Base-by-base conservation (phyloP, 176 grass and related monocot genomes). In the Eleusine coracana region DNA sequence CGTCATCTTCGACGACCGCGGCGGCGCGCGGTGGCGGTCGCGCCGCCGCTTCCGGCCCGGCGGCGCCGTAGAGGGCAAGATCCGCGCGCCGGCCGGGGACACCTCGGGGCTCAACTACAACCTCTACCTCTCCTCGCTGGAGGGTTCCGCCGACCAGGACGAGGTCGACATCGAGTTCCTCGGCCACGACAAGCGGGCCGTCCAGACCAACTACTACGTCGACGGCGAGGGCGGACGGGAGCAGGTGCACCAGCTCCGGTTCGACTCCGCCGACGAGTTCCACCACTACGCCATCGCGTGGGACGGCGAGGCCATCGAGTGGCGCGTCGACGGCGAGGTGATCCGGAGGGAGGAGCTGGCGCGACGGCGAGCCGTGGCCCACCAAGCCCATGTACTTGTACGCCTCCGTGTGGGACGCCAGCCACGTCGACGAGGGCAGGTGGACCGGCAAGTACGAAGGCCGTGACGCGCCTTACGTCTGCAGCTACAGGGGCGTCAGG, bases 91-190 rank as follows among this genome's bases (percentile, higher is more conserved):
- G 0, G 51, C 42, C 3, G 90, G 90, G 18, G 87, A 91, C 72
- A 89, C 90, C 8, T 68, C 76, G 14, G 86, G 90, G 1, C 83
- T 96, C 65, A 96, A 96, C 87, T 93, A 88, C 83, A 96, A 96
- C 72, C 82, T 92, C 73, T 93, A 96, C 83, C 88, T 92, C 39
- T 96, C 93, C 39, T 91, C 93, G 23, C 77, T 92, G 37, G 90
- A 96, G 63, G 72, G 90, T 15, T 79, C 72, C 82, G 7, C 27
- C 5, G 86, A 85, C 64, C 65, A 73, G 86, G 93, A 96, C 87
- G 90, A 96, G 86, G 91, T 96, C 80, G 88, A 96, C 80, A 93
- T 96, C 63, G 90, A 93, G 88, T 91, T 96, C 77, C 83, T 96
- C 49, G 88, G 93, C 83, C 55, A 70, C 72, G 80, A 93, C 73